Conservation (phyloP, 495 filamentous ascomycete genomes). For the Diplogelasinospora grovesii region DNA sequence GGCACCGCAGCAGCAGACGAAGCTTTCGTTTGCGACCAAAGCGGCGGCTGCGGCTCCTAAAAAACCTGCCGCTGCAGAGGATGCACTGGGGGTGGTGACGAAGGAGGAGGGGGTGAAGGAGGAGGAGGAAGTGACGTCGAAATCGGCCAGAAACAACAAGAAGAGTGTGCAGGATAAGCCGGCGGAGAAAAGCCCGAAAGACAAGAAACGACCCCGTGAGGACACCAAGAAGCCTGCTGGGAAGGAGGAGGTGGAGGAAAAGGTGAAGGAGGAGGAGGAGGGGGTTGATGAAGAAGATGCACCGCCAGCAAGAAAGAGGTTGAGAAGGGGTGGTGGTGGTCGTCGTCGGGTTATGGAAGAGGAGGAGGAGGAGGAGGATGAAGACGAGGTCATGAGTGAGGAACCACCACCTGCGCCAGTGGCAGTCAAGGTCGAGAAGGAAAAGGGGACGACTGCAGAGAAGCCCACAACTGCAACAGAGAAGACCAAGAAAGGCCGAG, state of each 20-base stretch:
- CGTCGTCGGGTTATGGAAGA: slow-evolving; percentile 28
- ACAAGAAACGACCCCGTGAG: no score
- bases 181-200: no score
- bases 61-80: slow-evolving; percentile 18
- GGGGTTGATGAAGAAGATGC: slow-evolving; percentile 26
- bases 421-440: slow-evolving; percentile 48
- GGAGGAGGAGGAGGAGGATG: slow-evolving; percentile 38
- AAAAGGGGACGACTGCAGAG: slow-evolving; percentile 61
- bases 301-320: slow-evolving; percentile 49
- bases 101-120: slow-evolving; percentile 17
- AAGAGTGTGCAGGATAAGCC: slow-evolving; percentile 15
- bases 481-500: no score
- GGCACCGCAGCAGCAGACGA: slow-evolving; percentile 64
- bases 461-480: no score
- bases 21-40: slow-evolving; percentile 59
- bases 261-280: slow-evolving; percentile 2
- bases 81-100: slow-evolving; percentile 10
- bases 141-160: slow-evolving; percentile 17
- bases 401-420: slow-evolving; percentile 44
- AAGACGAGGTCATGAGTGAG: slow-evolving; percentile 39
- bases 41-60: no score
- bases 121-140: slow-evolving; percentile 13
- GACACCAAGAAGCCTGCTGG: no score
- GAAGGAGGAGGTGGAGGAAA: no score
- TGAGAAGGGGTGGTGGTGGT: slow-evolving; percentile 28